Evolutionary conservation across 352 stramenopile genomes (phyloP), one percentile per base, ranked within the genome.

Genomic region (Peronospora farinosa): DNA sequence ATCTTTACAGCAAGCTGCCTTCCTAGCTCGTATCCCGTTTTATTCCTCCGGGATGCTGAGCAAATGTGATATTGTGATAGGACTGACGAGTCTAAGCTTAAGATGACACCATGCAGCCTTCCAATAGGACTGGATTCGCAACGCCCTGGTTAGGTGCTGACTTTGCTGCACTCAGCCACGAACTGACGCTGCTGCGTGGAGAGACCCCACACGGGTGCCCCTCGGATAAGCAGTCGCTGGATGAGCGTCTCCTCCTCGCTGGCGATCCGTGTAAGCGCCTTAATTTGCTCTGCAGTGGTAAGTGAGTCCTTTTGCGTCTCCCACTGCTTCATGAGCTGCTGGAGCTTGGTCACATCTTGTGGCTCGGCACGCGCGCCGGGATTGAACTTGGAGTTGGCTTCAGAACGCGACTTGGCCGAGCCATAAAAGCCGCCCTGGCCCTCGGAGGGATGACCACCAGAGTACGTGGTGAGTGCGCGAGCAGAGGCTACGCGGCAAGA

Each of bases 401-500:
- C 78, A 7, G 80, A 88, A 39, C 80, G 78, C 57, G 80, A 77
- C 55, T 89, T 88, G 51, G 84, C 72, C 21, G 80, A 85, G 42
- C 84, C 88, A 63, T 96, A 96, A 65, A 92, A 96, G 42, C 88
- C 88, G 36, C 87, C 87, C 55, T 96, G 87, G 33, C 87, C 87
- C 57, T 94, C 83, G 37, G 65, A 86, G 12, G 87, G 77, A 62
- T 96, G 87, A 33, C 87, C 87, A 46, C 84, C 86, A 15, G 78
- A 92, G 65, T 96, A 96, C 42, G 83, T 94, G 44, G 80, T 92
- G 40, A 86, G 33, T 3, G 62, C 32, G 19, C 57, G 57, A 15
- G 36, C 35, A 17, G 51, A 56, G 40, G 28, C 41, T 8, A 48
- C 15, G 31, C 30, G 47, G 9, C 51, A 16, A 11, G 38, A 10